Percentiles rank a stretch among this genome's conserved stretches.
Conservation (phyloP, 164 flowering plant species). For the Vitis amurensis region DNA sequence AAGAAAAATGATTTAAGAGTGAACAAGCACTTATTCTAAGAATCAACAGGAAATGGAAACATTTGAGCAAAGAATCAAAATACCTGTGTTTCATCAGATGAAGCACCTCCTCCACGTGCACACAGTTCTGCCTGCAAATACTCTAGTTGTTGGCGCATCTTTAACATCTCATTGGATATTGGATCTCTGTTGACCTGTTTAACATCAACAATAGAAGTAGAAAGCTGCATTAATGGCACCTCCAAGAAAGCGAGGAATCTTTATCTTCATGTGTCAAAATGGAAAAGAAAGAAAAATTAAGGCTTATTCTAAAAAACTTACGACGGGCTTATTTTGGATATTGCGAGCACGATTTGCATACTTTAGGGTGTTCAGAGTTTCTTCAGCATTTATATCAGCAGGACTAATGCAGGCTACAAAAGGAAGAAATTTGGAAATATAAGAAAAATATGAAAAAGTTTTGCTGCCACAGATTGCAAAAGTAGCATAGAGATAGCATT, state of each 20-base stretch:
- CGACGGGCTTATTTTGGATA: constrained; percentile 96
- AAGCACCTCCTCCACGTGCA: constrained; percentile 76
- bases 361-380: constrained; percentile 95
- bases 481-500: no score
- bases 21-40: background rate
- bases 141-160: constrained; percentile 94
- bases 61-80: background rate
- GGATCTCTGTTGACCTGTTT: constrained; percentile 93
- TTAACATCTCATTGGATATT: constrained; percentile 81
- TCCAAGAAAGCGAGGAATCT: background rate
- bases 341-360: constrained; percentile 99
- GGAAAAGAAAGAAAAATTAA: background rate
- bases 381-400: constrained; percentile 98
- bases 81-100: constrained; percentile 89
- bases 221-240: background rate
- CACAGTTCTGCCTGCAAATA: constrained; percentile 92
- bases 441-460: background rate
- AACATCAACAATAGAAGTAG: constrained; percentile 5
- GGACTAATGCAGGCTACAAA: constrained; percentile 96
- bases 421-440: constrained; percentile 1
- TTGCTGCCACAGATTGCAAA: no score
- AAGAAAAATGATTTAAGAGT: background rate
- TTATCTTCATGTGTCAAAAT: background rate
- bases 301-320: constrained; percentile 37
- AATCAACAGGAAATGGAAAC: background rate